Evolutionary conservation across 345 rosid genomes (phyloP), one percentile per base, ranked within the genome.

Genomic region (Lepidium sativum): DNA sequence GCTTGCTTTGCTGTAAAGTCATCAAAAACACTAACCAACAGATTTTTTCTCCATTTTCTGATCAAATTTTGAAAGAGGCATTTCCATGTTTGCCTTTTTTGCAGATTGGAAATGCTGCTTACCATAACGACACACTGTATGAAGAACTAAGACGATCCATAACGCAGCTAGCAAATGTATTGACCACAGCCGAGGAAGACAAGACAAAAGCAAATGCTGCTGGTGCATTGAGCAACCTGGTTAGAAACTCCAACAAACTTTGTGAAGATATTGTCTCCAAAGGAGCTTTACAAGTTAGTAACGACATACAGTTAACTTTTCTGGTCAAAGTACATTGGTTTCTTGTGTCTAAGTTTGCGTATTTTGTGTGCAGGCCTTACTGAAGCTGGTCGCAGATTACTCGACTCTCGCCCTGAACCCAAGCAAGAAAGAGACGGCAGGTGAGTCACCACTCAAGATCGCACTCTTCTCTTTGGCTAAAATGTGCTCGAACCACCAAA

Each of bases 151-250:
- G 88, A 80, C 76, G 87, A 74, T 86, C 96, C 18, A 94, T 90
- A 75, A 91, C 96, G 65, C 91, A 82, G 63, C 75, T 94, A 21
- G 86, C 87, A 57, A 84, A 83, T 32, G 73, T 94, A 59, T 71
- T 94, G 75, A 77, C 86, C 66, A 80, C 95, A 13, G 80, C 80
- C 1, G 95, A 88, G 73, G 99, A 90, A 77, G 97, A 90, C 82
- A 94, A 94, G 80, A 94, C 97, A 25, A 94, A 85, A 78, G 96
- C 92, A 63, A 94, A 94, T 76, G 97, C 97, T 56, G 97, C 97
- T 4, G 99, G 99, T 60, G 99, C 97, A 17, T 65, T 94, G 37
- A 90, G 97, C 73, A 94, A 94, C 80, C 99, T 94, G 21, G 97
- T 90, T 27, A 96, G 97, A 50, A 94, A 94, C 71, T 90, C 99